Percentiles rank a stretch among this genome's conserved stretches.
These are phyloP conservation scores for Luffa acutangula DNA, from an alignment of 306 rosid species.

Conservation along the genomic window DNA sequence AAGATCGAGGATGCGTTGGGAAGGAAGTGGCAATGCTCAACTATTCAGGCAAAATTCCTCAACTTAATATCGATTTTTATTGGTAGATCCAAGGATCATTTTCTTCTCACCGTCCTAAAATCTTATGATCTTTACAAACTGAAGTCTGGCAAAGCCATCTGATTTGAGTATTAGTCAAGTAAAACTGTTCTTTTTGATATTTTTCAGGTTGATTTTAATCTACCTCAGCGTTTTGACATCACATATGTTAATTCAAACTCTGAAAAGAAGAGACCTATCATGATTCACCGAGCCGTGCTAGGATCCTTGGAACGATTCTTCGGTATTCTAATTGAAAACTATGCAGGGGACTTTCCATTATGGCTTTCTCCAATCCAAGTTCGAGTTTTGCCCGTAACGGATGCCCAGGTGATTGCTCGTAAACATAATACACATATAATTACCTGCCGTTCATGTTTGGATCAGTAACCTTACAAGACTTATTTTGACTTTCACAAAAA, in stretches of 20 bases:
- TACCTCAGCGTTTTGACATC: conserved; percentile 88
- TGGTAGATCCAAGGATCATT: neutral
- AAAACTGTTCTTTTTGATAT: neutral
- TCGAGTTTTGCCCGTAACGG: conserved; percentile 85
- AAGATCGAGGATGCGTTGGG: conserved; percentile 99
- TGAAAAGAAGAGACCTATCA: conserved; percentile 73
- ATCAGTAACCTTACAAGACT: neutral
- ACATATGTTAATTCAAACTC: conserved; percentile 77
- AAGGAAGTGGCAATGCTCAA: conserved; percentile 99
- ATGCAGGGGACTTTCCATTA: conserved; percentile 92
- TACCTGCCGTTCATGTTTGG: neutral
- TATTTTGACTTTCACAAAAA: neutral
- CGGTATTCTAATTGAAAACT: conserved; percentile 90
- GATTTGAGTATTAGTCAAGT: neutral
- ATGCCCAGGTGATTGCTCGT: conserved; percentile 51
- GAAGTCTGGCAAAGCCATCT: neutral
- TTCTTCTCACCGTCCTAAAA: neutral
- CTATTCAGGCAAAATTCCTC: conserved; percentile 73
- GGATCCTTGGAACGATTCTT: conserved; percentile 96
- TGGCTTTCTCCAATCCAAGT: conserved; percentile 97
- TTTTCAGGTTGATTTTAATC: conserved; percentile 84
- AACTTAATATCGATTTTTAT: neutral
- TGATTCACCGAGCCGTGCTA: conserved; percentile 96
- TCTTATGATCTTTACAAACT: neutral
- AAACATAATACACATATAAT: neutral